Evolutionary conservation across 139 green algal genomes (phyloP).

Genomic region (Chlamydomonas schloesseri): DNA sequence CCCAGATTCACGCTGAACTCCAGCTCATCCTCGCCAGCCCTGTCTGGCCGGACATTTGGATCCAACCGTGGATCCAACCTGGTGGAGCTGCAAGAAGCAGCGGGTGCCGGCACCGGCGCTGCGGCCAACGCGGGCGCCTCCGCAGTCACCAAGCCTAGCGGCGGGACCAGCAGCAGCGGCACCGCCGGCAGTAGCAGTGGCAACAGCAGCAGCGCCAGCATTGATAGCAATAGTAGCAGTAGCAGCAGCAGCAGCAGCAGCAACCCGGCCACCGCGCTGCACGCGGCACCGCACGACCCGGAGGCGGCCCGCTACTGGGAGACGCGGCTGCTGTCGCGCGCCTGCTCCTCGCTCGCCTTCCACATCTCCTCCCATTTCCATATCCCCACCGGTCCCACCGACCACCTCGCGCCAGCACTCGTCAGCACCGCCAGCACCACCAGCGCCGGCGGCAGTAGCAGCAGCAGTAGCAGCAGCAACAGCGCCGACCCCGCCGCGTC

Average conservation of each 20-base stretch:
- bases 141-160: too few species aligned
- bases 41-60: too few species aligned
- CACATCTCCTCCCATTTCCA: conserved; percentile 43
- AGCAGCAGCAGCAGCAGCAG: neutral
- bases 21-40: too few species aligned
- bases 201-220: neutral
- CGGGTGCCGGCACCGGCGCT: too few species aligned
- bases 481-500: neutral
- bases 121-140: too few species aligned
- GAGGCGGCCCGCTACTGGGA: conserved; percentile 2
- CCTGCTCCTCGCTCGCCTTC: conserved; percentile 32
- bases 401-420: neutral
- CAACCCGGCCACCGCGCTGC: too few species aligned
- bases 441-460: neutral
- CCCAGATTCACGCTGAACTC: too few species aligned
- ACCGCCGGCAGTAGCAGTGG: too few species aligned
- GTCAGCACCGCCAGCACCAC: neutral
- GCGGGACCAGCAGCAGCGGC: too few species aligned
- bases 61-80: too few species aligned
- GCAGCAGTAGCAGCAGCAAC: neutral
- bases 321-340: neutral
- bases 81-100: too few species aligned
- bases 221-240: neutral
- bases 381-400: neutral
- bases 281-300: neutral